phyloP scores from a whole-genome alignment of 352 stramenopile species.

The Saprolegnia diclina region DNA sequence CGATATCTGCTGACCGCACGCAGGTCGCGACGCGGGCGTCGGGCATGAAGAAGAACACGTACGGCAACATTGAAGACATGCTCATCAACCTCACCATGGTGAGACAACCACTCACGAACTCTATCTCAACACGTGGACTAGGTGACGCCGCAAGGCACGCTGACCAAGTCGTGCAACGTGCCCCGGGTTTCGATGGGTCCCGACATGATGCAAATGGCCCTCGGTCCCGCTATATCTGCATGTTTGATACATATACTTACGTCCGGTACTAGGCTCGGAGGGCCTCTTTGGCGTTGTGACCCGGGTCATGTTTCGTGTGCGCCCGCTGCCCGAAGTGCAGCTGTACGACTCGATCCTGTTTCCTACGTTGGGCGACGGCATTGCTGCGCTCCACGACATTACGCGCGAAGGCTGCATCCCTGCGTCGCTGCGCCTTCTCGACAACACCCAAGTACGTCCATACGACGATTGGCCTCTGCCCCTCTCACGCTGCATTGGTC shows the following conservation, averaged over 20 bases:
- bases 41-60: conserved; percentile 93
- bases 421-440: conserved; percentile 87
- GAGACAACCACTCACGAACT: conserved; percentile 11
- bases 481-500: not conserved
- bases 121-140: not conserved
- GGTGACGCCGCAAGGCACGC: conserved; percentile 54
- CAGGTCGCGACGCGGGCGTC: conserved; percentile 84
- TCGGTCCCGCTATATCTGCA: conserved; percentile 24
- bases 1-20: not conserved
- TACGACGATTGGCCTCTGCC: not conserved
- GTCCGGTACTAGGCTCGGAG: conserved; percentile 78
- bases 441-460: conserved; percentile 78
- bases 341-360: conserved; percentile 91
- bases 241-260: not conserved
- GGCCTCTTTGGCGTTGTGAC: conserved; percentile 93
- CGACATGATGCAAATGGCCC: conserved; percentile 79
- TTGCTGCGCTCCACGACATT: conserved; percentile 79
- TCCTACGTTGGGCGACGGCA: conserved; percentile 65
- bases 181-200: conserved; percentile 84
- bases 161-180: conserved; percentile 45
- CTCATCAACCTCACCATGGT: conserved; percentile 75
- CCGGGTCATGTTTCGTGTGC: conserved; percentile 89
- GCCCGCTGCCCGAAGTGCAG: conserved; percentile 65
- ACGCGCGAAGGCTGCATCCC: conserved; percentile 57
- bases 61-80: conserved; percentile 94